Percentiles rank a stretch among this genome's conserved stretches.
Conservation (phyloP, 495 filamentous ascomycete genomes). For the Aspergillus conjunctus region DNA sequence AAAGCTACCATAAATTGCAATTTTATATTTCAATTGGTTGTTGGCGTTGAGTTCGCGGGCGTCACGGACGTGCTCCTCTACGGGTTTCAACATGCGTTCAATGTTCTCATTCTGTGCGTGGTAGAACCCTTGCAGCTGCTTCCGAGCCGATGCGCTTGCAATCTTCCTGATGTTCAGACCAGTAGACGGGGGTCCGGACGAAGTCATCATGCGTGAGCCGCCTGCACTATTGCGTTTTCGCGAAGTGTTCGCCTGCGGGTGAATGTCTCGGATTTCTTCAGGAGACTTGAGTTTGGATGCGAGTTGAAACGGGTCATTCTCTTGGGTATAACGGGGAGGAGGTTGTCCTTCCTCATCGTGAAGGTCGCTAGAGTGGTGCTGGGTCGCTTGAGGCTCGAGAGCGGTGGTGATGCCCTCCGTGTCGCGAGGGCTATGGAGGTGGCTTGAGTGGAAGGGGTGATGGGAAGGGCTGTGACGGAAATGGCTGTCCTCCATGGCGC, state of each 20-base stretch:
- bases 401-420: slow-evolving; percentile 37
- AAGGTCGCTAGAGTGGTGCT: slow-evolving; percentile 38
- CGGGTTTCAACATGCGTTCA: slow-evolving; percentile 84
- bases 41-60: slow-evolving; percentile 78
- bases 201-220: slow-evolving; percentile 1
- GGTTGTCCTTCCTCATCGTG: slow-evolving; percentile 68
- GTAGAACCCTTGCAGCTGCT: slow-evolving; percentile 82
- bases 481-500: slow-evolving; percentile 42
- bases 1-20: slow-evolving; percentile 90
- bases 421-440: slow-evolving; percentile 13
- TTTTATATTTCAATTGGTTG: slow-evolving; percentile 81
- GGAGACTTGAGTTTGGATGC: slow-evolving; percentile 76
- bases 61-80: slow-evolving; percentile 83
- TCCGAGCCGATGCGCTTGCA: slow-evolving; percentile 48
- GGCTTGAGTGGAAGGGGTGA: slow-evolving; percentile 23
- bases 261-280: slow-evolving; percentile 76
- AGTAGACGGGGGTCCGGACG: slow-evolving; percentile 36
- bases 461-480: slow-evolving; percentile 44
- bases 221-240: slow-evolving; percentile 66
- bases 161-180: slow-evolving; percentile 32
- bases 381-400: slow-evolving; percentile 32
- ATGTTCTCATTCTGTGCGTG: slow-evolving; percentile 91
- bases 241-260: slow-evolving; percentile 68
- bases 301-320: slow-evolving; percentile 81
- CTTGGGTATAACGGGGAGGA: slow-evolving; percentile 58